Evolutionary conservation across 2,329 filamentous ascomycete genomes (phyloP).

Genomic region (Pezicula radicicola): DNA sequence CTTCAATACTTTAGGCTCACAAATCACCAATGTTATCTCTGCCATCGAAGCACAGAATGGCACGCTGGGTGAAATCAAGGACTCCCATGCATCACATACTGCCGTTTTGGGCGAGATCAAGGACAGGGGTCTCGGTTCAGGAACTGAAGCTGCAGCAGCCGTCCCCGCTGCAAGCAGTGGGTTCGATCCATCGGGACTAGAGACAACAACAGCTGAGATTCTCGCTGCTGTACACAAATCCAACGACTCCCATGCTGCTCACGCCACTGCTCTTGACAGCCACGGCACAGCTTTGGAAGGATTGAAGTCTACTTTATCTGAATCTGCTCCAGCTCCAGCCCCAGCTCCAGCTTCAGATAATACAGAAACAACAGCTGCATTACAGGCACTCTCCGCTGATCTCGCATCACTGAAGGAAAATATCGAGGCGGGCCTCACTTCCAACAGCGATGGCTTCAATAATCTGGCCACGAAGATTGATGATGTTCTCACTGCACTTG

Average conservation of each 20-base stretch:
- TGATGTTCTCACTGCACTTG: conserved; percentile 8
- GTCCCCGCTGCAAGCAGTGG: too few species aligned
- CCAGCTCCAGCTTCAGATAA: background rate
- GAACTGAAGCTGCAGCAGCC: background rate
- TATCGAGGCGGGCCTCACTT: background rate
- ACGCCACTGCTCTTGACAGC: background rate
- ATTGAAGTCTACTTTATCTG: background rate
- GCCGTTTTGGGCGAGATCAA: background rate
- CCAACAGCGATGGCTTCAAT: background rate
- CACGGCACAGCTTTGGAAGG: background rate
- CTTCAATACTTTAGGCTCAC: background rate
- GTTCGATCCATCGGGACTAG: background rate
- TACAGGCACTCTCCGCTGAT: background rate
- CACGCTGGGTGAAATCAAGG: conserved; percentile 1
- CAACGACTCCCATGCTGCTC: conserved; percentile 2
- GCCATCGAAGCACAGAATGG: background rate
- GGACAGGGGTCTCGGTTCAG: background rate
- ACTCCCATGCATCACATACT: background rate
- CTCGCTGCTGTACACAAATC: conserved; percentile 1
- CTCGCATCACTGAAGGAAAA: background rate
- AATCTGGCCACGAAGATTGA: conserved; percentile 6
- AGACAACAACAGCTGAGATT: background rate
- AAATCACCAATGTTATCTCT: conserved; percentile 1
- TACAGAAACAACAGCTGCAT: background rate
- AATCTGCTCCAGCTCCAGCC: background rate